Base-by-base conservation (phyloP, 164 flowering plant species). In the Umbilicus rupestris region DNA sequence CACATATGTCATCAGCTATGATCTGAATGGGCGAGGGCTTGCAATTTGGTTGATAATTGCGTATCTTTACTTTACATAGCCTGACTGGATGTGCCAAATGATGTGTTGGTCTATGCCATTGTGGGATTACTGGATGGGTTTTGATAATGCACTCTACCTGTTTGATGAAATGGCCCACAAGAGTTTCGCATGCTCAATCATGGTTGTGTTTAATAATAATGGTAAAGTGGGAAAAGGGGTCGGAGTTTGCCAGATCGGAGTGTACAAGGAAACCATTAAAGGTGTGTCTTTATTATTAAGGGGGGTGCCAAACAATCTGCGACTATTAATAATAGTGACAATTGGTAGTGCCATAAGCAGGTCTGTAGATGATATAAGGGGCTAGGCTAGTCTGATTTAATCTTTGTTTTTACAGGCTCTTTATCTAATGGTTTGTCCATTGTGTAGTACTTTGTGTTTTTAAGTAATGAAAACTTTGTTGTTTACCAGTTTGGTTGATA, bases 401-500 rank as follows among this genome's bases (percentile, higher is more conserved):
- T 6, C 17, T 55, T 26, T 55, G 60, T 26, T 26, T 55, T 55
- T 55, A 28, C 3, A 11, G 60, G 60, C 8, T 3, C 60, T 26
- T 55, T 55, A 28, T 19, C 16, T 55, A 55, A 55, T 26, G 60
- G 31, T 55, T 55, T 55, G 33, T 55, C 60, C 4, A 55, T 55
- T 28, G 60, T 28, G 19, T 3, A 28, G 16, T 24, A 55, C 31
- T 55, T 55, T 55, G 22, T 26, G 60, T 55, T 55, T 55, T 55
- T 55, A 55, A 55, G 60, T 55, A 55, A 28, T 26, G 60, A 19
- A 28, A 24, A 55, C 33, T 55, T 55, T 55, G 60, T 55, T 55
- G 60, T 55, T 55, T 55, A 55, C 60, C 60, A 55, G 60, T 55
- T 28, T 26, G 60, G 33, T 55, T 55, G 60, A 55, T 55, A 55